Base-by-base conservation (phyloP, 2,329 filamentous ascomycete species). In the Bipolaris bicolor region DNA sequence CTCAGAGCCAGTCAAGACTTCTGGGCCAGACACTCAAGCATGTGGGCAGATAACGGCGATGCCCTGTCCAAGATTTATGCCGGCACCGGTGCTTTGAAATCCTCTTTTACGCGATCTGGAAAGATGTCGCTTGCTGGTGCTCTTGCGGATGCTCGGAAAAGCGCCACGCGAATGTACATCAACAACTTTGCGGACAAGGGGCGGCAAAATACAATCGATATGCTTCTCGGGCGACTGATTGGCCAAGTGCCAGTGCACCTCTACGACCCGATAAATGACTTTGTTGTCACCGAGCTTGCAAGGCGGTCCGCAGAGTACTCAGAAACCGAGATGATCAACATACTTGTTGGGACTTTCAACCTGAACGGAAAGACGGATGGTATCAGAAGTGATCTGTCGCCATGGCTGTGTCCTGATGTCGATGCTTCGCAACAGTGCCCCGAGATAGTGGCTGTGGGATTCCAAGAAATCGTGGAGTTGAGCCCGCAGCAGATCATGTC, bases 401-500 rank as follows among this genome's bases (percentile, higher is more conserved):
- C 88, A 1, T 99, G 95, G 95, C 80, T 99, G 3, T 92, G 90
- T 70, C 90, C 91, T 0, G 83, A 86, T 5, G 76, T 86, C 3
- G 81, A 85, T 47, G 66, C 76, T 16, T 79, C 82, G n/a, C 77
- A 82, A 43, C 79, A 84, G 45, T 87, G 90, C 59, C 93, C 95
- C 5, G 90, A 94, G 57, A 90, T 99, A 36, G 88, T 96, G 49
- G 92, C 90, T 7, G 88, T 97, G 15, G 95, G 92, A 0, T 98
- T 99, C 68, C 95, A 99, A 73, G 95, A 99, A 76, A 98, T 99
- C 61, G 95, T 99, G n/a, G 91, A 97, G 71, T 81, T 99, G 45
- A 97, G 92, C 67, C 95, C 96, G 15, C 94, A 98, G 74, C 95
- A 99, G 71, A 98, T 99, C 71, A 97, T 99, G 92, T 97, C 96